Percentiles rank a stretch among this genome's conserved stretches.
Conservation (phyloP, 257 asterid genomes). For the Nicotiana attenuata region DNA sequence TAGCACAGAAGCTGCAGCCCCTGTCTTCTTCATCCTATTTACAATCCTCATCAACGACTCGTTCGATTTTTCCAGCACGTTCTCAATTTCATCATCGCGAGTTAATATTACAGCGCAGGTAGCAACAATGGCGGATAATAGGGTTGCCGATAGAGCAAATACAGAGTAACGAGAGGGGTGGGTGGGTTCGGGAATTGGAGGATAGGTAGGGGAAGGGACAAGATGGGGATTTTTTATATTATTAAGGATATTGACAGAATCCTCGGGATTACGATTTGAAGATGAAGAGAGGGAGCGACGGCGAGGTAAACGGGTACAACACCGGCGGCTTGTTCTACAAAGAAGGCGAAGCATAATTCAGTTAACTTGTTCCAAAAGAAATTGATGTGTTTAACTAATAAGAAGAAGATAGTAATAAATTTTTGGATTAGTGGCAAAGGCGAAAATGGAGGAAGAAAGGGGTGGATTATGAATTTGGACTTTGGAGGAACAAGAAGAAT, state of each 20-base stretch:
- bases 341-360: slow-evolving; percentile 35
- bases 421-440: background rate
- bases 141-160: slow-evolving; percentile 47
- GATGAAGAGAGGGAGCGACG: slow-evolving; percentile 31
- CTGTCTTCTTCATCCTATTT: slow-evolving; percentile 73
- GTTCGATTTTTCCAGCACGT: slow-evolving; percentile 46
- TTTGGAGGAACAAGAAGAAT: background rate
- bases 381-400: background rate
- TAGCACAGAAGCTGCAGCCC: slow-evolving; percentile 81
- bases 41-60: slow-evolving; percentile 47
- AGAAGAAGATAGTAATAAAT: background rate
- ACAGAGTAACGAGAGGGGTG: slow-evolving; percentile 22
- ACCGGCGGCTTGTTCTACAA: slow-evolving; percentile 28
- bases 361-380: background rate
- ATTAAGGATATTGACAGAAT: slow-evolving; percentile 12
- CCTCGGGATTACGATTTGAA: slow-evolving; percentile 12
- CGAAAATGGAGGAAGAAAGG: slow-evolving; percentile 5
- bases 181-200: slow-evolving; percentile 22
- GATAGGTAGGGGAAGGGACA: slow-evolving; percentile 19
- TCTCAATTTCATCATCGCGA: slow-evolving; percentile 40
- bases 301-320: slow-evolving; percentile 15
- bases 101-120: slow-evolving; percentile 28
- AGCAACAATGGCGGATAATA: slow-evolving; percentile 35
- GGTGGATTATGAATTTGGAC: slow-evolving; percentile 1
- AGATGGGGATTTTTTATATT: slow-evolving; percentile 23